These are phyloP conservation scores for Arxiozyma bovina DNA, from an alignment of 1,139 yeast genomes.

Conservation along the genomic window DNA sequence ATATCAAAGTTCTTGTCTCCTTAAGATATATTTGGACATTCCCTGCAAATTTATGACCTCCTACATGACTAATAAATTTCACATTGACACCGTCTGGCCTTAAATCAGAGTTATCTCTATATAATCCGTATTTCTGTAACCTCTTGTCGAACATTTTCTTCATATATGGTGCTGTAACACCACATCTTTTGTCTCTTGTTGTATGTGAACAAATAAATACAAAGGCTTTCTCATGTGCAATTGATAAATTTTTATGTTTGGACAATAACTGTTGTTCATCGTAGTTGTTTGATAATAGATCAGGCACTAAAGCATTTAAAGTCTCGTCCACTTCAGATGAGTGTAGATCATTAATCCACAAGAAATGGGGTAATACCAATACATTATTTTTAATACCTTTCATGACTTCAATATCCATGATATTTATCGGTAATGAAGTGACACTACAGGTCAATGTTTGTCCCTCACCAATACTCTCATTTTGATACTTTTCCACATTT, in stretches of 20 bases:
- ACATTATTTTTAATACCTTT: slow-evolving; percentile 45
- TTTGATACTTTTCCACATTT: slow-evolving; percentile 16
- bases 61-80: slow-evolving; percentile 71
- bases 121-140: slow-evolving; percentile 57
- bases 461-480: slow-evolving; percentile 21
- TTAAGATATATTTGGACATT: slow-evolving; percentile 69
- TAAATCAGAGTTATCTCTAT: slow-evolving; percentile 65
- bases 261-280: slow-evolving; percentile 12
- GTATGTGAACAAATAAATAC: slow-evolving; percentile 79
- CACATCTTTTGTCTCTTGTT: slow-evolving; percentile 89
- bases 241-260: slow-evolving; percentile 28
- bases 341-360: slow-evolving; percentile 54
- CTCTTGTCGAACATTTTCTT: slow-evolving; percentile 68
- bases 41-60: slow-evolving; percentile 92
- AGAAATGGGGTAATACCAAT: slow-evolving; percentile 66
- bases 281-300: slow-evolving; percentile 29
- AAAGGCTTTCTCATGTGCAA: slow-evolving; percentile 44
- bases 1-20: slow-evolving; percentile 60
- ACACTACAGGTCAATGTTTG: slow-evolving; percentile 44
- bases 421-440: slow-evolving; percentile 41
- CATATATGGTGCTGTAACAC: slow-evolving; percentile 89
- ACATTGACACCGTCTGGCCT: slow-evolving; percentile 69
- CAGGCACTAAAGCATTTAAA: slow-evolving; percentile 40
- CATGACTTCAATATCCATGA: slow-evolving; percentile 37
- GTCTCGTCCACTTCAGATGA: slow-evolving; percentile 39